Conservation (phyloP, 2,329 filamentous ascomycete genomes). For the Penicillium verrucosum region DNA sequence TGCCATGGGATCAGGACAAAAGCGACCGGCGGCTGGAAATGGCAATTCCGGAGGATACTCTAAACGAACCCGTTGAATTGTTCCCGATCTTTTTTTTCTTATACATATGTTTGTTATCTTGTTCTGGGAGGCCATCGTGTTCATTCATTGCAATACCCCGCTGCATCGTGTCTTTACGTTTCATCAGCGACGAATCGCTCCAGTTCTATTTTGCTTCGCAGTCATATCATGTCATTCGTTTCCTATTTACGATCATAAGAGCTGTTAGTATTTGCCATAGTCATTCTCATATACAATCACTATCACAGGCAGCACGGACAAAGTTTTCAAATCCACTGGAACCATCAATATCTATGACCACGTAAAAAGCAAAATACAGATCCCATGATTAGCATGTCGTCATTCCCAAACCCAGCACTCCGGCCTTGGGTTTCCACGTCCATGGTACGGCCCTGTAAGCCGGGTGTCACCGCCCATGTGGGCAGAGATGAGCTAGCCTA, state of each 20-base stretch:
- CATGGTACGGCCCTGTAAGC: slow-evolving; percentile 3
- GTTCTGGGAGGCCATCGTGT: slow-evolving; percentile 20
- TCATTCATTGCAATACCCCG: slow-evolving; percentile 27
- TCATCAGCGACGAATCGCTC: slow-evolving; percentile 9
- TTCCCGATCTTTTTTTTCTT: slow-evolving; percentile 4
- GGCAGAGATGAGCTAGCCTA: not conserved
- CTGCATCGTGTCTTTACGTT: slow-evolving; percentile 16
- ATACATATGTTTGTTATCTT: slow-evolving; percentile 10
- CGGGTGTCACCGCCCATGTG: slow-evolving; percentile 5
- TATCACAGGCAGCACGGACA: not conserved
- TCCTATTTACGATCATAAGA: not conserved
- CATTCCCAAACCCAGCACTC: slow-evolving; percentile 16
- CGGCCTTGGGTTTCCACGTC: slow-evolving; percentile 16
- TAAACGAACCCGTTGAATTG: slow-evolving; percentile 34
- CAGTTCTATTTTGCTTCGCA: slow-evolving; percentile 2
- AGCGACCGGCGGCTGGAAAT: slow-evolving; percentile 31
- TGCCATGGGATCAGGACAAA: slow-evolving; percentile 26
- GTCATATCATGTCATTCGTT: not conserved
- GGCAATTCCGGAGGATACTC: slow-evolving; percentile 28
- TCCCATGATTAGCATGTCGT: slow-evolving; percentile 14
- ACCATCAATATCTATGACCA: not conserved
- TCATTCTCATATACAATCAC: not conserved
- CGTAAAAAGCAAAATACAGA: not conserved
- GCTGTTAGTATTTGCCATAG: not conserved
- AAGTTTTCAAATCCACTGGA: not conserved